phyloP scores from a whole-genome alignment of 352 stramenopile species.

The Elongisporangium senticosum region DNA sequence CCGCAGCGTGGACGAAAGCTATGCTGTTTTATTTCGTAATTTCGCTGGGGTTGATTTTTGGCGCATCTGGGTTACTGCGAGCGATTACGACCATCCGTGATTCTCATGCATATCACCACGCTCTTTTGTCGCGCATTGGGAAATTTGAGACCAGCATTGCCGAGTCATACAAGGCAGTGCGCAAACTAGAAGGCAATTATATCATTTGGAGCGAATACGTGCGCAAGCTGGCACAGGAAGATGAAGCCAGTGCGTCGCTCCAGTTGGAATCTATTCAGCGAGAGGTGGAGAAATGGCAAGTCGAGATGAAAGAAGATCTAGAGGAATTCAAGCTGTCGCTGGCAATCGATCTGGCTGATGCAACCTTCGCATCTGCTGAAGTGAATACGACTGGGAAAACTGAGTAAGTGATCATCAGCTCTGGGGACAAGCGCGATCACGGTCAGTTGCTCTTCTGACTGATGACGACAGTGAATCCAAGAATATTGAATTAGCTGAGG shows the following conservation, averaged over 20 bases:
- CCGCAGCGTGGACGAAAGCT: not conserved
- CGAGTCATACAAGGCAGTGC: constrained; percentile 59
- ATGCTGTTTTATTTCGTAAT: not conserved
- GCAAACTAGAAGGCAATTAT: constrained; percentile 67
- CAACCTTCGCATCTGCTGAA: constrained; percentile 30
- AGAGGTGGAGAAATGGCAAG: constrained; percentile 69
- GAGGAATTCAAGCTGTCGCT: constrained; percentile 56
- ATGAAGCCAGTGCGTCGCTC: constrained; percentile 51
- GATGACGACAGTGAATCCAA: not conserved
- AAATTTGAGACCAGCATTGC: constrained; percentile 59
- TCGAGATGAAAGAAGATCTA: constrained; percentile 67
- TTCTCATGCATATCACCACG: constrained; percentile 58
- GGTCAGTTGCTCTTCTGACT: not conserved
- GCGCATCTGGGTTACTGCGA: constrained; percentile 40
- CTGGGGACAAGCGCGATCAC: no score
- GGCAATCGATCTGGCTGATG: constrained; percentile 43
- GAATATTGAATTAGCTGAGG: not conserved
- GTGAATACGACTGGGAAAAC: constrained; percentile 1
- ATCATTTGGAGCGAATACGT: constrained; percentile 71
- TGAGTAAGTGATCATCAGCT: constrained; percentile 13
- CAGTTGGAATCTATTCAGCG: constrained; percentile 60
- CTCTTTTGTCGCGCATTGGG: constrained; percentile 45
- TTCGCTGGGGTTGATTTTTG: constrained; percentile 41
- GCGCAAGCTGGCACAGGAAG: constrained; percentile 56
- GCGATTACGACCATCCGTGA: constrained; percentile 45